Evolutionary conservation across 78 protist species (phyloP).

Genomic region (Isochrysis galbana): DNA sequence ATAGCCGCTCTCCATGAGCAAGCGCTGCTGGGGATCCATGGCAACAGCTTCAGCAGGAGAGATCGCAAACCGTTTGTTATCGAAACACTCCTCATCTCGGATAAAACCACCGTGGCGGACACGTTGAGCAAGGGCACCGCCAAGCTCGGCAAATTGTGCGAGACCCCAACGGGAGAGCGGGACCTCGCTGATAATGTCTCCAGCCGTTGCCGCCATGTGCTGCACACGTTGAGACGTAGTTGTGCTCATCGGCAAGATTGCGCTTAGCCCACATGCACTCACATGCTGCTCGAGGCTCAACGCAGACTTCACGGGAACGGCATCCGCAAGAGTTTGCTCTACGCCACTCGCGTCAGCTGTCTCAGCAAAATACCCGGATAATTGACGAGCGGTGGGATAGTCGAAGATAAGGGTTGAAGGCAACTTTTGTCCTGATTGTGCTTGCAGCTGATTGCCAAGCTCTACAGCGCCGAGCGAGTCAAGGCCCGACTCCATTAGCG

Average conservation of each 20-base stretch:
- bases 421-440: neutral
- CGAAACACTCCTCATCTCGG: neutral
- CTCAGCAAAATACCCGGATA: neutral
- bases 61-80: neutral
- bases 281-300: neutral
- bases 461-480: conserved; percentile 16
- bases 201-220: neutral
- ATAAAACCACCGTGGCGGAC: conserved; percentile 4
- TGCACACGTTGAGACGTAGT: neutral
- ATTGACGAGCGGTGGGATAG: neutral
- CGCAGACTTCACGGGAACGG: neutral
- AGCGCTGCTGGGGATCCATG: conserved; percentile 38
- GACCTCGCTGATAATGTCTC: neutral
- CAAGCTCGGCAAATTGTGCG: neutral
- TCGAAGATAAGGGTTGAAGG: neutral
- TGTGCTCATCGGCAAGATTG: neutral
- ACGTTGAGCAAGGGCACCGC: neutral
- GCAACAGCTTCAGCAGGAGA: neutral
- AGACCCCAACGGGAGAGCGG: neutral
- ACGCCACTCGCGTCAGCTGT: neutral
- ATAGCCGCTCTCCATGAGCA: neutral
- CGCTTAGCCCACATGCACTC: neutral
- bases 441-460: neutral
- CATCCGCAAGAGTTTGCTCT: neutral
- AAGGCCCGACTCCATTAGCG: neutral